Conservation (phyloP, 441 rosid genomes). For the Mallotus japonicus region DNA sequence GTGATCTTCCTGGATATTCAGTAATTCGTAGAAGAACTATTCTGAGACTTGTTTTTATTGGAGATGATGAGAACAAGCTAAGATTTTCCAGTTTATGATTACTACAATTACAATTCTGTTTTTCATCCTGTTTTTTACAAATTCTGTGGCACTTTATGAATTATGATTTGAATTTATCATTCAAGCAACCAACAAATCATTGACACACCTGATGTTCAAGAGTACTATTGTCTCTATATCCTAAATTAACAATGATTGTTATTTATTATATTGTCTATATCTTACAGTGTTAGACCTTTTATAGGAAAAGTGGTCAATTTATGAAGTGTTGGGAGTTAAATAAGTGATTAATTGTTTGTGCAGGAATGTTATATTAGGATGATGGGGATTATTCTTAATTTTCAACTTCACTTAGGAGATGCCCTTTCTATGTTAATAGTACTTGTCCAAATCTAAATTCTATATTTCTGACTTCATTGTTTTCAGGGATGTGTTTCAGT, state of each 20-base stretch:
- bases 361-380: not conserved
- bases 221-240: not conserved
- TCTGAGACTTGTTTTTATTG: not conserved
- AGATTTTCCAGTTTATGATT: conserved; percentile 12
- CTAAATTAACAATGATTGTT: not conserved
- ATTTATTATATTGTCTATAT: not conserved
- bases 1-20: conserved; percentile 1
- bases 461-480: conserved; percentile 24
- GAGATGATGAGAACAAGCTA: not conserved
- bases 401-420: not conserved
- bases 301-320: not conserved
- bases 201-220: not conserved
- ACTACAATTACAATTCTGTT: not conserved
- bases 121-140: not conserved
- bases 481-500: conserved; percentile 90
- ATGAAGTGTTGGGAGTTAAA: conserved; percentile 1
- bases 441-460: conserved; percentile 17
- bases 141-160: not conserved
- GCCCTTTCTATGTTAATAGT: not conserved
- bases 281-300: not conserved
- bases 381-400: conserved; percentile 8
- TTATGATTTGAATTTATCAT: not conserved
- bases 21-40: not conserved
- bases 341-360: not conserved
- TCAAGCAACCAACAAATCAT: not conserved